Evolutionary conservation across 352 stramenopile species (phyloP).

Genomic region (Pythium dissimile): DNA sequence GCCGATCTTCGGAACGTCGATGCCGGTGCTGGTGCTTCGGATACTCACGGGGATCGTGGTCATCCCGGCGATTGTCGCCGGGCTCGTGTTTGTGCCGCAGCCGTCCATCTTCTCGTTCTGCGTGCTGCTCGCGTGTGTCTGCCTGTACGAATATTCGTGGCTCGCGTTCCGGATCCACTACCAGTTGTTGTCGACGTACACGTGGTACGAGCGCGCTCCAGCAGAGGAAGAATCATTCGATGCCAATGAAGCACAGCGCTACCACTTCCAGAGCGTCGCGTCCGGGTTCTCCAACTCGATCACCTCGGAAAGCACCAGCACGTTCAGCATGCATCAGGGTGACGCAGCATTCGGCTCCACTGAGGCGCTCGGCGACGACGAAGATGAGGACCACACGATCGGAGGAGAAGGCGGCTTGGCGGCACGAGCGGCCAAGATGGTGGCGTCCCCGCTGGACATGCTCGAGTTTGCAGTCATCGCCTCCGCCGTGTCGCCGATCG

Average conservation of each 20-base stretch:
- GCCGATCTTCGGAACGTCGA: slow-evolving; percentile 12
- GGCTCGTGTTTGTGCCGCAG: slow-evolving; percentile 11
- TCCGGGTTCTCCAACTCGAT: slow-evolving; percentile 13
- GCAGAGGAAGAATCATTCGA: slow-evolving; percentile 11
- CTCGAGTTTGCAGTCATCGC: slow-evolving; percentile 15
- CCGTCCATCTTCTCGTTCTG: slow-evolving; percentile 13
- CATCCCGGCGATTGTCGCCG: slow-evolving; percentile 11
- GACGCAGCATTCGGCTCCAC: neutral
- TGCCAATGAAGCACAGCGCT: slow-evolving; percentile 4
- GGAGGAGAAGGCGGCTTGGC: slow-evolving; percentile 15
- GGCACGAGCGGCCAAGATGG: slow-evolving; percentile 13
- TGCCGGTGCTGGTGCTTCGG: slow-evolving; percentile 12
- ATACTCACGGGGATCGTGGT: slow-evolving; percentile 12
- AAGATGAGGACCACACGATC: slow-evolving; percentile 19
- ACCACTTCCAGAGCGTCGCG: slow-evolving; percentile 20
- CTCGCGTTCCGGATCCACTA: slow-evolving; percentile 29
- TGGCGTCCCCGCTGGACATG: slow-evolving; percentile 16
- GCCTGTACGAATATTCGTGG: slow-evolving; percentile 27
- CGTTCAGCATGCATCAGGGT: neutral
- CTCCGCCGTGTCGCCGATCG: slow-evolving; percentile 18
- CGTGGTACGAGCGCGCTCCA: slow-evolving; percentile 22
- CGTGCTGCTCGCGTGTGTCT: slow-evolving; percentile 15
- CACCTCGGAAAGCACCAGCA: neutral
- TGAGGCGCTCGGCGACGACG: slow-evolving; percentile 1
- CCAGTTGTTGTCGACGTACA: slow-evolving; percentile 22